Evolutionary conservation across 2,329 filamentous ascomycete genomes (phyloP), one percentile per base, ranked within the genome.

Genomic region (Aureobasidium sp.): DNA sequence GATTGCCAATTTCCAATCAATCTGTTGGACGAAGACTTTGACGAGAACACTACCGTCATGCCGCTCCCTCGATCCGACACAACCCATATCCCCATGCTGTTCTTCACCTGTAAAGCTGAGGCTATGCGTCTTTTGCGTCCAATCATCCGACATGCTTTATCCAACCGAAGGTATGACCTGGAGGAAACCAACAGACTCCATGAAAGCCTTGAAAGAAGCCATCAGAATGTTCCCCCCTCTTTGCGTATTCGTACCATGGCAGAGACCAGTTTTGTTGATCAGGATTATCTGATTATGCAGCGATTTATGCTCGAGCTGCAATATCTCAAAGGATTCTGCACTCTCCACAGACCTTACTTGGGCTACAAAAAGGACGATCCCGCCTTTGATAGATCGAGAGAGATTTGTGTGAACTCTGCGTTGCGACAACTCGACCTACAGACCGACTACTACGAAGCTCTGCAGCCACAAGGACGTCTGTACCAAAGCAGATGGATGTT

Each of bases 281-380:
- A 75, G 4, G 69, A 77, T 3, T 69, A 74, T 6, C 53, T 78
- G 7, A 75, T 81, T 51, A 75, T 80, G 68, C 69, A 73, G 13
- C 73, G 77, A 6, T 73, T 79, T 49, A 78, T 74, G 37, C 65
- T 81, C 19, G 73, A 79, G 15, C 66, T 80, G 4, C 67, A 78
- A 11, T 78, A 77, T 64, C 75, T 76, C 43, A 78, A 78, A 62
- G 68, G 75, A 10, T 71, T 73, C 27, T 74, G 78, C 40, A 74
- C 79, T 1, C 65, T 82, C 31, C 79, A 82, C 64, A 73, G 79
- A 9, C 76, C 73, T 27, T 80, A 76, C 61, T 69, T 82, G 42
- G 72, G 69, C 9, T 69, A 73, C 21, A 64, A 62, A 1, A 65
- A 66, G 61, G 66, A 54, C 58, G 72, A 72, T 51, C 65, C 62